A percentile compares a stretch with the other conserved stretches of the same genome.
Conservation (phyloP, 2,329 filamentous ascomycete genomes). For the Fusarium dlaminii region DNA sequence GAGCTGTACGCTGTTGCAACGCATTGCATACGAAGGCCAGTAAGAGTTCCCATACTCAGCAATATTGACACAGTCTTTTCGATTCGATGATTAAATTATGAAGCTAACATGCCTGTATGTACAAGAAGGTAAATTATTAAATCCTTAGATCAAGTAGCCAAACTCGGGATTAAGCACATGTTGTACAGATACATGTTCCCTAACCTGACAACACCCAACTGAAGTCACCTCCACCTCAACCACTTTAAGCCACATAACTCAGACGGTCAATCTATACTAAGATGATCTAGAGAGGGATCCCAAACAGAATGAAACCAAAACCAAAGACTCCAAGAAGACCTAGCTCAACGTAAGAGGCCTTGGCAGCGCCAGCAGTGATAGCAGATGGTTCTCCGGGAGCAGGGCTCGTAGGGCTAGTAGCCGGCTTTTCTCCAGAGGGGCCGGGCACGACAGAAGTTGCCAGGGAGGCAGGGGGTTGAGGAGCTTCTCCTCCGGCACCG, state of each 20-base stretch:
- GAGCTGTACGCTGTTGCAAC: not conserved
- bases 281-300: not conserved
- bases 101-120: not conserved
- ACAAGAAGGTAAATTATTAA: not conserved
- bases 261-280: too few species aligned
- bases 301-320: not conserved
- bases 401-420: not conserved
- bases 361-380: not conserved
- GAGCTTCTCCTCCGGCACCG: not conserved
- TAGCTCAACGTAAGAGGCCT: not conserved
- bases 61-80: accelerated
- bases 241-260: not conserved
- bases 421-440: not conserved
- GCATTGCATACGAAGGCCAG: too few species aligned
- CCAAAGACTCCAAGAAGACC: not conserved
- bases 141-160: not conserved
- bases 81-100: not conserved
- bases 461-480: not conserved
- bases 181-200: too few species aligned
- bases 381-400: not conserved
- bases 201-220: not conserved
- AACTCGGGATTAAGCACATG: not conserved
- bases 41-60: accelerated
- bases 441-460: not conserved
- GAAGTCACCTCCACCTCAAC: not conserved